A percentile compares a stretch with the other conserved stretches of the same genome.
Conservation (phyloP, 176 grass and related monocot genomes). For the Eleusine coracana region DNA sequence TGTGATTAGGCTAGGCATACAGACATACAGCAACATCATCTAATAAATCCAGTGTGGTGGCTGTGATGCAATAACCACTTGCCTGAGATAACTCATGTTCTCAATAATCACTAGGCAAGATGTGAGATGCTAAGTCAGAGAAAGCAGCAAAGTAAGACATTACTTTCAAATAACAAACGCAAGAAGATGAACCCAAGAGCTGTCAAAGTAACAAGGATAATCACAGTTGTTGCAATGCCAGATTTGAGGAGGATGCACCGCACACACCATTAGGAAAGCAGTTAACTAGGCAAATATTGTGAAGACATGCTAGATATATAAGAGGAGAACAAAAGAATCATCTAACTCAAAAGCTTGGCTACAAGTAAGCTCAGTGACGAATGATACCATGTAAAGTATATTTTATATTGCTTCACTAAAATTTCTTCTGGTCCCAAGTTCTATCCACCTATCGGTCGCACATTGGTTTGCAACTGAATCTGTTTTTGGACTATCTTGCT, state of each 20-base stretch:
- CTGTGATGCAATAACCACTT: slow-evolving; percentile 42
- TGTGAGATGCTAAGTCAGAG: slow-evolving; percentile 34
- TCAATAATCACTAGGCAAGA: background rate
- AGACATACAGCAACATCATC: slow-evolving; percentile 8
- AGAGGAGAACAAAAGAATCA: background rate
- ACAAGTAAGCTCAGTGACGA: slow-evolving; percentile 1
- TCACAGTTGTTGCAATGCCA: slow-evolving; percentile 1
- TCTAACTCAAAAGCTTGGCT: slow-evolving; percentile 32
- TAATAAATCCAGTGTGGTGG: slow-evolving; percentile 26
- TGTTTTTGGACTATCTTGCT: background rate
- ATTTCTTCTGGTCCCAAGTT: no score
- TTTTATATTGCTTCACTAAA: no score
- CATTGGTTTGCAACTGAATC: slow-evolving; percentile 11
- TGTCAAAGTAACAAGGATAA: slow-evolving; percentile 22
- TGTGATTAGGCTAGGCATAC: background rate
- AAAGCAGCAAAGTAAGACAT: slow-evolving; percentile 27
- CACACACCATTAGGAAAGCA: background rate
- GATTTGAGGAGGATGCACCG: background rate
- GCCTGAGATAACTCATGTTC: slow-evolving; percentile 22
- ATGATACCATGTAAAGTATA: no score
- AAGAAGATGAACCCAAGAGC: slow-evolving; percentile 4
- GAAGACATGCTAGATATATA: background rate
- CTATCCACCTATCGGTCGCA: background rate
- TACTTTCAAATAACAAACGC: slow-evolving; percentile 21
- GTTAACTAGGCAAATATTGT: background rate